phyloP scores from a whole-genome alignment of 108 stramenopile species.

The Nitzschia inconspicua region DNA sequence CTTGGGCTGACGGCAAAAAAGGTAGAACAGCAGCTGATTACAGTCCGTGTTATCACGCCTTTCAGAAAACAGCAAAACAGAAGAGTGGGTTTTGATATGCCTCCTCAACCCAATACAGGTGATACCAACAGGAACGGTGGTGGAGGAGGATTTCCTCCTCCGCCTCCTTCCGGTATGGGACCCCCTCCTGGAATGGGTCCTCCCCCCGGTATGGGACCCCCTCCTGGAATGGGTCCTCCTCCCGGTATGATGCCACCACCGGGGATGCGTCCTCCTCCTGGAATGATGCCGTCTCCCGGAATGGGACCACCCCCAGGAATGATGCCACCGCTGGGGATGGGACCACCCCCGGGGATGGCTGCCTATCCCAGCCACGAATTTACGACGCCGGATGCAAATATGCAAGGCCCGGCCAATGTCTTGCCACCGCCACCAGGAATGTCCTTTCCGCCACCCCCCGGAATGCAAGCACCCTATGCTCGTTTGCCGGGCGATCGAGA shows the following conservation, averaged over 20 bases:
- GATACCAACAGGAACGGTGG: too few relatives aligned
- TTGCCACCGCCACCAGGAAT: constrained; percentile 50
- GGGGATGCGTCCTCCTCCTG: constrained; percentile 46
- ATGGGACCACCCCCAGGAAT: constrained; percentile 44
- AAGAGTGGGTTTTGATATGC: too few relatives aligned
- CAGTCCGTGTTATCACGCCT: too few relatives aligned
- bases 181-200: constrained; percentile 39
- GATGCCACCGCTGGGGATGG: constrained; percentile 47
- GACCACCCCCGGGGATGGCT: constrained; percentile 55
- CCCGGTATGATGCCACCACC: constrained; percentile 50
- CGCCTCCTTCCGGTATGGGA: constrained; percentile 32
- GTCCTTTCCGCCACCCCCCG: constrained; percentile 38
- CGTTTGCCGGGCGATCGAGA: constrained; percentile 1
- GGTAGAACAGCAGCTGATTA: too few relatives aligned
- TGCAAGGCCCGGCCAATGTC: constrained; percentile 29
- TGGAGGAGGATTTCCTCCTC: too few relatives aligned
- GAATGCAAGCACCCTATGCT: constrained; percentile 13
- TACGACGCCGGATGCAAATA: constrained; percentile 48
- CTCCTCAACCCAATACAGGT: too few relatives aligned
- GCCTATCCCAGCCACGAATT: constrained; percentile 25
- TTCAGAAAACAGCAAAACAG: too few relatives aligned
- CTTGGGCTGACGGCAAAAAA: too few relatives aligned
- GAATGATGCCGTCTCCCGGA: constrained; percentile 39
- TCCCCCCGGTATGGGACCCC: constrained; percentile 42
- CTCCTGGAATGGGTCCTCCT: constrained; percentile 57